These are phyloP conservation scores for Myriangium duriaei DNA, from an alignment of 2,329 filamentous ascomycete genomes.

Conservation along the genomic window DNA sequence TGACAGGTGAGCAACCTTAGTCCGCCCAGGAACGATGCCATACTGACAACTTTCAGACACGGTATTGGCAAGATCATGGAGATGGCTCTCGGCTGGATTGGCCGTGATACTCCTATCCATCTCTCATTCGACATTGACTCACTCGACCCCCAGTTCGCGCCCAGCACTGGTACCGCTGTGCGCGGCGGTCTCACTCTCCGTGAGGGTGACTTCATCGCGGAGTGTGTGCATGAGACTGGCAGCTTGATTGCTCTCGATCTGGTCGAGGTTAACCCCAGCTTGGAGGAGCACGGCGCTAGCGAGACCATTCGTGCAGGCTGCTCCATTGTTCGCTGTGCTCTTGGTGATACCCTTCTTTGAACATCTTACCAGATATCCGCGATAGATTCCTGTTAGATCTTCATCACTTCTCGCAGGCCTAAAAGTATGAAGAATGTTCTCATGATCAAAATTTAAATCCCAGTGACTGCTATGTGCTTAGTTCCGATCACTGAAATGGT, in stretches of 20 bases:
- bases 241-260: slow-evolving; percentile 46
- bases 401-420: too few relatives aligned
- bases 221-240: slow-evolving; percentile 45
- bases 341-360: slow-evolving; percentile 87
- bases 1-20: slow-evolving; percentile 53
- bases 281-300: slow-evolving; percentile 48
- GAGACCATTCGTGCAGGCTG: slow-evolving; percentile 82
- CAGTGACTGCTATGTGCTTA: too few relatives aligned
- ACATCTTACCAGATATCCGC: too few relatives aligned
- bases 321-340: slow-evolving; percentile 77
- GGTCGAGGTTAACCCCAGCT: slow-evolving; percentile 41
- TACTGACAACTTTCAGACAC: slow-evolving; percentile 42
- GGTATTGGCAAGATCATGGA: slow-evolving; percentile 95
- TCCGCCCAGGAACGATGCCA: slow-evolving; percentile 2
- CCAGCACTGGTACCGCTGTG: slow-evolving; percentile 89
- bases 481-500: too few relatives aligned
- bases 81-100: slow-evolving; percentile 95
- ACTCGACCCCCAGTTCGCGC: slow-evolving; percentile 89
- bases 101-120: slow-evolving; percentile 88
- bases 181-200: slow-evolving; percentile 83
- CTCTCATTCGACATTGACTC: slow-evolving; percentile 96
- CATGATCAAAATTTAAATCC: too few relatives aligned
- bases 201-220: slow-evolving; percentile 95
- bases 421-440: too few relatives aligned
- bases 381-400: too few relatives aligned